Conservation (phyloP, 495 filamentous ascomycete genomes). For the Darksidea phi region DNA sequence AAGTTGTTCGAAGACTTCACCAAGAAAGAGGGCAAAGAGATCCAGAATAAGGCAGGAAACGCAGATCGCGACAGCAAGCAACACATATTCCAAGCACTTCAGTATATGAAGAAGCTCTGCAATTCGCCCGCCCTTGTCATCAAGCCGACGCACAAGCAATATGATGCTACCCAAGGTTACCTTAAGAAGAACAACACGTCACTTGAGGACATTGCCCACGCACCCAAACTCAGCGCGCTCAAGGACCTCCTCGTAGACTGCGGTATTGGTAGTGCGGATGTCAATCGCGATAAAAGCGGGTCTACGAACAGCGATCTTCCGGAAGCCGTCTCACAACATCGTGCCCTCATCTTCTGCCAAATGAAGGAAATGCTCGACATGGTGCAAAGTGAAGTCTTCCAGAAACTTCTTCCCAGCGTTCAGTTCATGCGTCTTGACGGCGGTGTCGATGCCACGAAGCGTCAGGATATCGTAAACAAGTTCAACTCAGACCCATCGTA, state of each 20-base stretch:
- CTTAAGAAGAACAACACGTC: slow-evolving; percentile 67
- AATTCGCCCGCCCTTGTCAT: slow-evolving; percentile 95
- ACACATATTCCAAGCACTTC: slow-evolving; percentile 97
- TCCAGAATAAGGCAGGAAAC: slow-evolving; percentile 72
- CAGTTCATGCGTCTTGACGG: slow-evolving; percentile 91
- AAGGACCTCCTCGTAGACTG: slow-evolving; percentile 90
- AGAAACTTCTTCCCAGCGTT: slow-evolving; percentile 78
- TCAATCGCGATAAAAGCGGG: slow-evolving; percentile 43
- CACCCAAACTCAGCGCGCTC: slow-evolving; percentile 87
- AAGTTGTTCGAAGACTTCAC: slow-evolving; percentile 95
- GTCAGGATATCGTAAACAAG: slow-evolving; percentile 95
- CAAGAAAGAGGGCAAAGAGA: slow-evolving; percentile 82
- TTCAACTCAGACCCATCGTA: slow-evolving; percentile 98
- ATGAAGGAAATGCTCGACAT: slow-evolving; percentile 99
- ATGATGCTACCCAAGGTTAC: slow-evolving; percentile 74
- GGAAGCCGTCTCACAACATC: slow-evolving; percentile 86
- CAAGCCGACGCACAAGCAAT: slow-evolving; percentile 89
- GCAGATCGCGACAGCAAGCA: slow-evolving; percentile 88
- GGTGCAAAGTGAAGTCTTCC: slow-evolving; percentile 87
- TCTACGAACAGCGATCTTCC: slow-evolving; percentile 52
- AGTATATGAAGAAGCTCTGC: slow-evolving; percentile 99
- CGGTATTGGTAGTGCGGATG: slow-evolving; percentile 76
- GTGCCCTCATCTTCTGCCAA: slow-evolving; percentile 95
- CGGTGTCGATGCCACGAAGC: slow-evolving; percentile 79
- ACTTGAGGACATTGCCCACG: slow-evolving; percentile 81